Evolutionary conservation across 2,329 filamentous ascomycete species (phyloP), one percentile per base, ranked within the genome.

Genomic region (Periconia sp.): DNA sequence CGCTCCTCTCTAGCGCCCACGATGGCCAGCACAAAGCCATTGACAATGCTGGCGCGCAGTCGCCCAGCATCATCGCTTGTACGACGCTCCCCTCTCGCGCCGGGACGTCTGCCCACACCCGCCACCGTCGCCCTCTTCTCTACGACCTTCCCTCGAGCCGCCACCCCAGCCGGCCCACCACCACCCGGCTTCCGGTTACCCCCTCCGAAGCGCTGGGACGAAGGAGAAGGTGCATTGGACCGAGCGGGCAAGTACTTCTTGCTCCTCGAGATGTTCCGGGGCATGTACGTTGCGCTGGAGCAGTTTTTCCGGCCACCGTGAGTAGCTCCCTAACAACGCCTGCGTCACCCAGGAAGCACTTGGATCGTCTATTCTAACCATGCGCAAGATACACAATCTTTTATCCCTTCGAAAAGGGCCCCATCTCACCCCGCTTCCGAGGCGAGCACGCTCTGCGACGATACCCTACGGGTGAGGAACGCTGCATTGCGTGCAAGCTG

Each of bases 401-500:
- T 79, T 99, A 99, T 70, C 94, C 94, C 30, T 99, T 96, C 74
- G 94, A 99, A 73, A 99, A 99, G 82, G 94, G 94, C 34, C 94
- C 94, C 48, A 96, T 99, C 71, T 96, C 92, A 24, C 94, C 94
- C 49, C 88, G 94, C 61, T 99, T 99, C 85, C 89, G 94, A 73
- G 94, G 94, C 71, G 94, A 99, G 75, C 94, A 99, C 78, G 94
- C 94, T 57, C 82, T 99, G 54, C 86, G 94, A 73, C 85, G 94
- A 67, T 99, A 99, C 74, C 94, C 94, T 21, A 95, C 92, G 3
- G 94, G 94, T 58, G 94, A 99, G 78, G 94, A 99, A 79, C 88
- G 94, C 62, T 99, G 94, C 80, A 99, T 99, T 75, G 94, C 94
- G 61, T 99, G 94, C 88, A 99, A 99, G 81, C 86, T 99, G 46